phyloP scores from a whole-genome alignment of 495 filamentous ascomycete genomes.

The Neurospora intermedia region DNA sequence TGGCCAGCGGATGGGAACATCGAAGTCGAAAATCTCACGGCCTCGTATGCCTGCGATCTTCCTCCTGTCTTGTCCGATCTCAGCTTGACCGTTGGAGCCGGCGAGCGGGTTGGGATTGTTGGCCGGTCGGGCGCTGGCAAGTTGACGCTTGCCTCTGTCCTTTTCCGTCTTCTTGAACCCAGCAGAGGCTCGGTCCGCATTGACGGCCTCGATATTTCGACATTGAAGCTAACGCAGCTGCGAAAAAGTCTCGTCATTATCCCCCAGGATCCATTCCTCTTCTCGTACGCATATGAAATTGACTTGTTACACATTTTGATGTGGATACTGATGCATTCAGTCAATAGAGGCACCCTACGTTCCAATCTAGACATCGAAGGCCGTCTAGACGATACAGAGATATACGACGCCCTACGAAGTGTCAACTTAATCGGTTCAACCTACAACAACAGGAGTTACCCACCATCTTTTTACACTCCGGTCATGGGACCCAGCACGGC shows the following conservation, averaged over 20 bases:
- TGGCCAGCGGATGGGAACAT: slow-evolving; percentile 36
- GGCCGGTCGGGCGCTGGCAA: slow-evolving; percentile 42
- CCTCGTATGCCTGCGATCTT: slow-evolving; percentile 30
- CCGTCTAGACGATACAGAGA: slow-evolving; percentile 40
- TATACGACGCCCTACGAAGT: slow-evolving; percentile 6
- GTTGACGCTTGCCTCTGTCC: slow-evolving; percentile 32
- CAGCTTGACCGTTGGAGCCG: slow-evolving; percentile 27
- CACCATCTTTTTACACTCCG: background rate
- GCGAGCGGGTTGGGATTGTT: slow-evolving; percentile 37
- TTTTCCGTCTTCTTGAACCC: slow-evolving; percentile 41
- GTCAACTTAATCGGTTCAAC: slow-evolving; percentile 12
- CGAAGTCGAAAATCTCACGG: slow-evolving; percentile 28
- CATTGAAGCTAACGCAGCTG: slow-evolving; percentile 35
- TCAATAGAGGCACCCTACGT: slow-evolving; percentile 34
- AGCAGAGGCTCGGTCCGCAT: slow-evolving; percentile 34
- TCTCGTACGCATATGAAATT: slow-evolving; percentile 18
- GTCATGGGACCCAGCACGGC: background rate
- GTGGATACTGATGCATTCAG: background rate
- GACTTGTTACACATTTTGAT: background rate
- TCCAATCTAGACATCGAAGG: slow-evolving; percentile 42
- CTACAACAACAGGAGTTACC: background rate
- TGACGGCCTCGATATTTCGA: slow-evolving; percentile 40
- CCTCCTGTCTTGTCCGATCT: slow-evolving; percentile 34
- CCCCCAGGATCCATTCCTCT: slow-evolving; percentile 44
- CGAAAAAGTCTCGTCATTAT: slow-evolving; percentile 42